phyloP scores from a whole-genome alignment of 768 basidiomycete genomes.

The Cubamyces sp. region DNA sequence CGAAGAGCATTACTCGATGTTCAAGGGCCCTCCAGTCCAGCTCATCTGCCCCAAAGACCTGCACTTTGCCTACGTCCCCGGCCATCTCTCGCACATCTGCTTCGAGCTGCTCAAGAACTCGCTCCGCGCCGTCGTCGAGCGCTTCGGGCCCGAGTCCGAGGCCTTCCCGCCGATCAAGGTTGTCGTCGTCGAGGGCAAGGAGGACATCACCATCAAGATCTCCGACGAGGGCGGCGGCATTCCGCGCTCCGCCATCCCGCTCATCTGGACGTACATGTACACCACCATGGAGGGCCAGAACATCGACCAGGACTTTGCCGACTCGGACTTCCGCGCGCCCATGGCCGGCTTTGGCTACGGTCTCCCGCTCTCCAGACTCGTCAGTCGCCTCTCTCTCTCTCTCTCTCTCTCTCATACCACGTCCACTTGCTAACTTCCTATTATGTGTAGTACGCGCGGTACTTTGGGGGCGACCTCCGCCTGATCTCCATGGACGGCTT shows the following conservation, averaged over 20 bases:
- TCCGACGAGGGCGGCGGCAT: constrained; percentile 97
- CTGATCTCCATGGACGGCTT: constrained; percentile 99
- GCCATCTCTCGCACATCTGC: constrained; percentile 93
- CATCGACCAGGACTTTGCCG: constrained; percentile 78
- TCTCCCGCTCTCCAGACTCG: constrained; percentile 87
- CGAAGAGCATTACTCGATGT: constrained; percentile 94
- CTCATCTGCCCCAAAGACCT: constrained; percentile 90
- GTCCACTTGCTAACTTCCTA: background rate
- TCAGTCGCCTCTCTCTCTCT: constrained; percentile 42
- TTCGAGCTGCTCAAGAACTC: constrained; percentile 99
- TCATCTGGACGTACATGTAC: constrained; percentile 99
- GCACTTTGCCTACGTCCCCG: constrained; percentile 93
- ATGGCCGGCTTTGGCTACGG: constrained; percentile 99
- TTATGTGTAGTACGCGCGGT: constrained; percentile 72
- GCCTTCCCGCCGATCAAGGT: constrained; percentile 91
- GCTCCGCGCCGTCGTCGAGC: constrained; percentile 93
- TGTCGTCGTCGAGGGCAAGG: constrained; percentile 94
- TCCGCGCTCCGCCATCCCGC: constrained; percentile 81
- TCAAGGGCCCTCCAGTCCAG: constrained; percentile 94
- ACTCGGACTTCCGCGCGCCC: constrained; percentile 92
- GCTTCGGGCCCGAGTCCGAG: constrained; percentile 83
- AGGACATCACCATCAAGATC: constrained; percentile 99
- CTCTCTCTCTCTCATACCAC: constrained; percentile 8
- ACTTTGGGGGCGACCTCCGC: constrained; percentile 91
- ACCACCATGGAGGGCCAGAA: constrained; percentile 78